phyloP scores from a whole-genome alignment of 2,329 filamentous ascomycete species.

The Graphilbum sp. region DNA sequence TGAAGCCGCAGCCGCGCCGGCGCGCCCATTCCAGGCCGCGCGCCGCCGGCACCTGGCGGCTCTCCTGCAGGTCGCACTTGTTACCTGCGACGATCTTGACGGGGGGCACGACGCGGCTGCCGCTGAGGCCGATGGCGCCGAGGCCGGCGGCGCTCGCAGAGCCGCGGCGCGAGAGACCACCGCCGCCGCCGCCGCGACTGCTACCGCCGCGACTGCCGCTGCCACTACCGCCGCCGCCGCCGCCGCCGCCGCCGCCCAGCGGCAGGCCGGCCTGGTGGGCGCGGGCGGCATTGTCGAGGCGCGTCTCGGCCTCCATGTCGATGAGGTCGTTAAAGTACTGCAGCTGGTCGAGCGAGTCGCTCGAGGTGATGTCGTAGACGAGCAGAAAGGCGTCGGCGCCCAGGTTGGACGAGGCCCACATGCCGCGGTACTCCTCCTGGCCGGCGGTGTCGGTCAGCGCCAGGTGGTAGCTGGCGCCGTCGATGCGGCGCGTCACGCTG shows the following conservation, averaged over 20 bases:
- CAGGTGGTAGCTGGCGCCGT: constrained; percentile 67
- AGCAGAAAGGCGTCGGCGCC: constrained; percentile 69
- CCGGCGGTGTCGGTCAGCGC: constrained; percentile 70
- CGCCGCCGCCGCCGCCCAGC: constrained; percentile 9
- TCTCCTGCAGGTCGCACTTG: constrained; percentile 66
- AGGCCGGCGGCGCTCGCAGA: constrained; percentile 6
- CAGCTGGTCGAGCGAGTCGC: constrained; percentile 51
- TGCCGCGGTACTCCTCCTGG: constrained; percentile 79
- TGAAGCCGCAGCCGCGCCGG: constrained; percentile 59
- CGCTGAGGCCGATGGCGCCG: constrained; percentile 14
- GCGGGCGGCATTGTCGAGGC: constrained; percentile 44
- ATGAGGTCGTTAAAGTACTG: constrained; percentile 72
- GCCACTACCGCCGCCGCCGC: constrained; percentile 14
- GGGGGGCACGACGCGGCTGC: constrained; percentile 41
- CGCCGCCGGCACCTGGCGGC: constrained; percentile 50
- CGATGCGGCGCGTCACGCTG: constrained; percentile 63
- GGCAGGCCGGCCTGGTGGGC: constrained; percentile 26
- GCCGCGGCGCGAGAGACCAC: no score
- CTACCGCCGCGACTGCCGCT: no score
- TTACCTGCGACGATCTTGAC: constrained; percentile 76
- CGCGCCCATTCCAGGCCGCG: constrained; percentile 65
- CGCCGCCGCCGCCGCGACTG: constrained; percentile 11
- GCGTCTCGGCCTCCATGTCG: constrained; percentile 62
- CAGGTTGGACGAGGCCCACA: constrained; percentile 69
- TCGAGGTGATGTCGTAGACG: constrained; percentile 72